Evolutionary conservation across 257 asterid species (phyloP).

Genomic region (Parsonsia alboflavescens): DNA sequence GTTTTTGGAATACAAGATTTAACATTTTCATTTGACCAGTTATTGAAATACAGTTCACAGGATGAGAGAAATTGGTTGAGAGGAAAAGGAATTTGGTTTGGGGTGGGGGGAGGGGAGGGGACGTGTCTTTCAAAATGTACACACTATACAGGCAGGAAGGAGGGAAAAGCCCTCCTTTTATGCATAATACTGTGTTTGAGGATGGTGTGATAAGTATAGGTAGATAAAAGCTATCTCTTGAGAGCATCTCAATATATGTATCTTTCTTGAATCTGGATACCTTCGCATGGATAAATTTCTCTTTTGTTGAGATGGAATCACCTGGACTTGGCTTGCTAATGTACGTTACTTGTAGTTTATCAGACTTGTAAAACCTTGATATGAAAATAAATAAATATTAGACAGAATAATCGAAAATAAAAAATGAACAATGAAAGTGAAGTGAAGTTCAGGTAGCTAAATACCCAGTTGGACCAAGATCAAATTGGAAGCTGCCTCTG

Average conservation of each 20-base stretch:
- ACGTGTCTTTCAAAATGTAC: not conserved
- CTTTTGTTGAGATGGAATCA: conserved; percentile 83
- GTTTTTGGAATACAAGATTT: not conserved
- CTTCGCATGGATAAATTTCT: conserved; percentile 93
- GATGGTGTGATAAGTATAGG: not conserved
- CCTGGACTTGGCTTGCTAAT: conserved; percentile 70
- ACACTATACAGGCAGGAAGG: not conserved
- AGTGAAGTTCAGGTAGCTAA: conserved; percentile 16
- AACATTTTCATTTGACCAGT: not conserved
- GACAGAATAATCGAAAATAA: conserved; percentile 18
- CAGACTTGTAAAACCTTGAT: conserved; percentile 67
- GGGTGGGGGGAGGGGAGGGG: too few relatives aligned
- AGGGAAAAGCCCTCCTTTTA: not conserved
- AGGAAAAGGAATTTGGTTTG: not conserved
- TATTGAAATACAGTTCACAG: not conserved
- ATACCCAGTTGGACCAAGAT: conserved; percentile 65
- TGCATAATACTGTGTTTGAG: not conserved
- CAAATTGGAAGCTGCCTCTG: conserved; percentile 62
- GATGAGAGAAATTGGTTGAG: not conserved
- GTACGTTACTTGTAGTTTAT: conserved; percentile 54
- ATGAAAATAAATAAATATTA: conserved; percentile 16
- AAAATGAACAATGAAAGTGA: conserved; percentile 4
- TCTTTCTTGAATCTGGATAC: conserved; percentile 24
- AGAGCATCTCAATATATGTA: not conserved
- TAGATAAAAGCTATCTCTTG: not conserved